Evolutionary conservation across 2,329 filamentous ascomycete genomes (phyloP).

Genomic region (Niveomyces coronatus): DNA sequence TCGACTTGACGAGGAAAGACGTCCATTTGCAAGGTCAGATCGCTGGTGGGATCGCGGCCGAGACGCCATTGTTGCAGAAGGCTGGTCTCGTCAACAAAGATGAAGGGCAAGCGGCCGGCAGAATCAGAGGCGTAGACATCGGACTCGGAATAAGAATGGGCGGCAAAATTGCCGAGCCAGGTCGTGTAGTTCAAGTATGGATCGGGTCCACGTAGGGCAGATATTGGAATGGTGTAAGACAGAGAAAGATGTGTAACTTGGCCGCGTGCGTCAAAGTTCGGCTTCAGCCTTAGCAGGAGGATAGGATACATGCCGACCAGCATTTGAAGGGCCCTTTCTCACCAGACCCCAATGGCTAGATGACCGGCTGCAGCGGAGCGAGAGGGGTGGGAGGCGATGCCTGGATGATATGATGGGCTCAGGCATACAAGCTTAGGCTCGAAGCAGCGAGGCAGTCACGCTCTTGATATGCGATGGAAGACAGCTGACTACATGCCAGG

Average conservation of each 20-base stretch:
- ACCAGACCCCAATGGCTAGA: no score
- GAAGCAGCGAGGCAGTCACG: conserved; percentile 3
- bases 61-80: conserved; percentile 11
- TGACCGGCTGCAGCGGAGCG: neutral
- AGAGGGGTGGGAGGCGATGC: conserved; percentile 1
- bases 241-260: conserved; percentile 8
- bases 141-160: conserved; percentile 6
- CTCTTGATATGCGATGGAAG: neutral
- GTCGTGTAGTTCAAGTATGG: conserved; percentile 7
- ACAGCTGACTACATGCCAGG: neutral
- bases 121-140: conserved; percentile 9
- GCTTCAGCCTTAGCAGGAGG: conserved; percentile 5
- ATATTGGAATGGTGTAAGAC: conserved; percentile 6
- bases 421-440: conserved; percentile 2
- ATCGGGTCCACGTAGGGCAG: conserved; percentile 1
- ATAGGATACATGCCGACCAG: no score
- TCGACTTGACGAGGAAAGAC: conserved; percentile 12
- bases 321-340: neutral
- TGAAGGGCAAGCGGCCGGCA: conserved; percentile 10
- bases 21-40: conserved; percentile 10
- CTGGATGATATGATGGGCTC: conserved; percentile 5
- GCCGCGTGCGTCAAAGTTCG: conserved; percentile 2
- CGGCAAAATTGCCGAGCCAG: conserved; percentile 7
- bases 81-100: conserved; percentile 10
- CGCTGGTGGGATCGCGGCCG: conserved; percentile 9